Evolutionary conservation across 2,329 filamentous ascomycete species (phyloP).

Genomic region (Colletotrichum ledebouriae): DNA sequence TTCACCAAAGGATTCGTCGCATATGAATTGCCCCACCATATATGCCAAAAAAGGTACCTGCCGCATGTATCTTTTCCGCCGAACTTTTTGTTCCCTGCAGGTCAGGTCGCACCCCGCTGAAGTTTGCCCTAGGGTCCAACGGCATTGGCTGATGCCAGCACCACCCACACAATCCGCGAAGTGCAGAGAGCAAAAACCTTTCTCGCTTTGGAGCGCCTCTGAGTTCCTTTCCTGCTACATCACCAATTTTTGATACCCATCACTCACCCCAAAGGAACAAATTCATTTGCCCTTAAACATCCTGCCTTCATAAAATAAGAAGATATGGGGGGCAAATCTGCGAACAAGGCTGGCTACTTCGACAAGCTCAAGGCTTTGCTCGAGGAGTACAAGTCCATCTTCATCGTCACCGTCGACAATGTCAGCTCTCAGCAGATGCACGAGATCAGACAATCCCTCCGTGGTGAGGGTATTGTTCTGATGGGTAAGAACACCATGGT

Average conservation of each 20-base stretch:
- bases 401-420: conserved; percentile 99
- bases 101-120: conserved; percentile 13
- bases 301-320: conserved; percentile 91
- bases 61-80: conserved; percentile 47
- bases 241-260: conserved; percentile 43
- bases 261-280: conserved; percentile 43
- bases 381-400: conserved; percentile 96
- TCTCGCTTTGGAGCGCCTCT: background rate
- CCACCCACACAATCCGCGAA: conserved; percentile 28
- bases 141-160: conserved; percentile 8
- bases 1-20: conserved; percentile 31
- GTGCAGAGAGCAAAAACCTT: conserved; percentile 40
- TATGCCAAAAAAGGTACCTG: conserved; percentile 53
- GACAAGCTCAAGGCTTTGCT: conserved; percentile 99
- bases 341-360: conserved; percentile 97
- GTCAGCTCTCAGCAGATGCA: conserved; percentile 99
- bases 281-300: conserved; percentile 89
- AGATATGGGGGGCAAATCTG: conserved; percentile 98
- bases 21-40: conserved; percentile 20
- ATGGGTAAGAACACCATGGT: conserved; percentile 99
- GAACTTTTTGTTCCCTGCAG: background rate
- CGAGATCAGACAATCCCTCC: conserved; percentile 96
- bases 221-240: conserved; percentile 25
- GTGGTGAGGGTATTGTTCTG: conserved; percentile 92
- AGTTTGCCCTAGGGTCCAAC: conserved; percentile 12